phyloP scores from a whole-genome alignment of 225 moss, liverwort and hornwort species.

The Physcomitrellopsis africana region DNA sequence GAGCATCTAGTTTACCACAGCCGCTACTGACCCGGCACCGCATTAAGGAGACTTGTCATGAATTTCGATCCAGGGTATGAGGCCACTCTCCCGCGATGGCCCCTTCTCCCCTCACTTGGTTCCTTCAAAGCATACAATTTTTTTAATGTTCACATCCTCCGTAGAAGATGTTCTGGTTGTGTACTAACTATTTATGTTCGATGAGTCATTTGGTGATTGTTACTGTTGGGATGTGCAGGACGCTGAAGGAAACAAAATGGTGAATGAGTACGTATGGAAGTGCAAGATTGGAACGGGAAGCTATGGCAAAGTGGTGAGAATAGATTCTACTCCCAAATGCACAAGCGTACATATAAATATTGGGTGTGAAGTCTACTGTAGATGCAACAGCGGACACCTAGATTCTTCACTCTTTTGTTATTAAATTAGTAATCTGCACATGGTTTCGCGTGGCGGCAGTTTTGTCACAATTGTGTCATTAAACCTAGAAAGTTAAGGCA shows the following conservation, averaged over 20 bases:
- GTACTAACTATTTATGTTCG: background rate
- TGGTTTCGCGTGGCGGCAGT: no score
- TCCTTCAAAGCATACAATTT: no score
- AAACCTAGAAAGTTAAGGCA: no score
- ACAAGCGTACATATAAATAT: background rate
- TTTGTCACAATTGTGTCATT: no score
- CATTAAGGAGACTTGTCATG: conserved; percentile 45
- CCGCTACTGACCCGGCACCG: conserved; percentile 14
- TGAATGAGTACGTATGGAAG: conserved; percentile 77
- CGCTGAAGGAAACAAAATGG: conserved; percentile 62
- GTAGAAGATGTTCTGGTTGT: background rate
- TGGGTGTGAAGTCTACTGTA: no score
- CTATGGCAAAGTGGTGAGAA: conserved; percentile 89
- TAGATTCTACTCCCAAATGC: background rate
- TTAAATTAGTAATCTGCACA: no score
- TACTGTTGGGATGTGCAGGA: conserved; percentile 45
- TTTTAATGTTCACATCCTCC: no score
- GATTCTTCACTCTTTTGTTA: no score
- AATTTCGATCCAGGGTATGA: conserved; percentile 36
- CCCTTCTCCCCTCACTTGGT: background rate
- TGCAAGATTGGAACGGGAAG: conserved; percentile 79
- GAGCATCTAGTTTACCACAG: conserved; percentile 14
- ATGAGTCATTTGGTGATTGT: background rate
- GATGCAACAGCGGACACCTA: no score
- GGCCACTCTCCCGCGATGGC: background rate